Evolutionary conservation across 164 flowering plant genomes (phyloP).

Genomic region (Vitis cinerea): DNA sequence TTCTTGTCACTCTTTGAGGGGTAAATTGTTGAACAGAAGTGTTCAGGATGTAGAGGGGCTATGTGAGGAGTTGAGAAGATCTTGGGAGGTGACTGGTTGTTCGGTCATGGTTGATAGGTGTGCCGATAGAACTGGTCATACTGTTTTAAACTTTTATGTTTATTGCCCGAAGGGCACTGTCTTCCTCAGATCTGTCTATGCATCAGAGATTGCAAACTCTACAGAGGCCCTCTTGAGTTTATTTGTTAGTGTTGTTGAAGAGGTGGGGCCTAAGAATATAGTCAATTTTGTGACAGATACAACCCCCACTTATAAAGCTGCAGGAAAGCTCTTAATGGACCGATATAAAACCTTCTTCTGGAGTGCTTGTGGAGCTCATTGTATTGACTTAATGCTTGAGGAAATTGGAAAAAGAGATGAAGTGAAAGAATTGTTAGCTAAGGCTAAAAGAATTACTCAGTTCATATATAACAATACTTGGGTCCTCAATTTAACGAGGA

Average conservation of each 20-base stretch:
- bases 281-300: conserved; percentile 48
- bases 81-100: conserved; percentile 52
- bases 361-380: conserved; percentile 48
- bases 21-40: conserved; percentile 26
- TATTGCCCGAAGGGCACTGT: conserved; percentile 37
- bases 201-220: conserved; percentile 30
- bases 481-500: conserved; percentile 40
- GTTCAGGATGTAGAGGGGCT: conserved; percentile 30
- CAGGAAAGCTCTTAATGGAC: conserved; percentile 32
- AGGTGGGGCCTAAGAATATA: conserved; percentile 45
- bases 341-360: conserved; percentile 37
- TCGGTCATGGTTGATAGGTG: conserved; percentile 50
- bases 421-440: conserved; percentile 25
- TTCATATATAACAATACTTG: conserved; percentile 38
- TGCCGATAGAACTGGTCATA: conserved; percentile 22
- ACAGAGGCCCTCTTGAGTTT: conserved; percentile 28
- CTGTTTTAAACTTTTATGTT: conserved; percentile 33
- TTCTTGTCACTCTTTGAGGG: conserved; percentile 36
- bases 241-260: conserved; percentile 44
- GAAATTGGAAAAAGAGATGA: conserved; percentile 30
- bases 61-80: conserved; percentile 28
- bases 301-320: conserved; percentile 28
- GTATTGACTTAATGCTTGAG: conserved; percentile 48
- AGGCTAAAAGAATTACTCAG: conserved; percentile 32
- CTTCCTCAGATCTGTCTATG: conserved; percentile 46